A percentile compares a stretch with the other conserved stretches of the same genome.
phyloP scores from a whole-genome alignment of 805 yeast genomes.

The Metschnikowia amazonensis region DNA sequence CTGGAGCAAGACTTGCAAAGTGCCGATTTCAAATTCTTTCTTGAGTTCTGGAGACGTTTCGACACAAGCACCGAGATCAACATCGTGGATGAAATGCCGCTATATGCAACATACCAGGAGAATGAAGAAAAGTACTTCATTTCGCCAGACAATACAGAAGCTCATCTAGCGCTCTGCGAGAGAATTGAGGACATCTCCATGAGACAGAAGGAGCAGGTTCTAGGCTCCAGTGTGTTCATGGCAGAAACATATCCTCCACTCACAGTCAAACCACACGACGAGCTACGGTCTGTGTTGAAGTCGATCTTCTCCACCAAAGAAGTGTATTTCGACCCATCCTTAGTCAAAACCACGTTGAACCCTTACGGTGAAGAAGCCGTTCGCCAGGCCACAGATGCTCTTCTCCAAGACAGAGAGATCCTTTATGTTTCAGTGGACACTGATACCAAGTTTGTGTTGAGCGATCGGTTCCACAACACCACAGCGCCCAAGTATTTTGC shows the following conservation, averaged over 20 bases:
- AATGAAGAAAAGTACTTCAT: constrained; percentile 48
- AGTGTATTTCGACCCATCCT: constrained; percentile 42
- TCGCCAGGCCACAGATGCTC: constrained; percentile 45
- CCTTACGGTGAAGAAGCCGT: constrained; percentile 44
- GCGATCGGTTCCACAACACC: constrained; percentile 48
- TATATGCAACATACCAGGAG: constrained; percentile 41
- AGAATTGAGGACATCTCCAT: constrained; percentile 57
- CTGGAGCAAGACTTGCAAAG: constrained; percentile 47
- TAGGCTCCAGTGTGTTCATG: constrained; percentile 46
- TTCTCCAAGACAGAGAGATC: constrained; percentile 57
- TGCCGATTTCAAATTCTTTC: constrained; percentile 48
- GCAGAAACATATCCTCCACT: constrained; percentile 20
- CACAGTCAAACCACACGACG: constrained; percentile 22
- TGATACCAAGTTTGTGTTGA: constrained; percentile 49
- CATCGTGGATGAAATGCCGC: constrained; percentile 31
- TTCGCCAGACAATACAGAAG: constrained; percentile 16
- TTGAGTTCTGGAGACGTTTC: constrained; percentile 62
- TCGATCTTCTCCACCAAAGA: constrained; percentile 58
- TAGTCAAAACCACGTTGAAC: constrained; percentile 46
- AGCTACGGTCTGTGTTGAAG: constrained; percentile 42
- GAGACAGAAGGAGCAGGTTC: constrained; percentile 62
- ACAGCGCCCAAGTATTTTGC: constrained; percentile 37
- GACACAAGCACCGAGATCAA: constrained; percentile 34
- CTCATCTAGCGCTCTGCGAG: constrained; percentile 26
- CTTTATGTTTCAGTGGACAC: constrained; percentile 41